Evolutionary conservation across 1,284 basidiomycete genomes (phyloP).

Genomic region (Sparassis latifolia): DNA sequence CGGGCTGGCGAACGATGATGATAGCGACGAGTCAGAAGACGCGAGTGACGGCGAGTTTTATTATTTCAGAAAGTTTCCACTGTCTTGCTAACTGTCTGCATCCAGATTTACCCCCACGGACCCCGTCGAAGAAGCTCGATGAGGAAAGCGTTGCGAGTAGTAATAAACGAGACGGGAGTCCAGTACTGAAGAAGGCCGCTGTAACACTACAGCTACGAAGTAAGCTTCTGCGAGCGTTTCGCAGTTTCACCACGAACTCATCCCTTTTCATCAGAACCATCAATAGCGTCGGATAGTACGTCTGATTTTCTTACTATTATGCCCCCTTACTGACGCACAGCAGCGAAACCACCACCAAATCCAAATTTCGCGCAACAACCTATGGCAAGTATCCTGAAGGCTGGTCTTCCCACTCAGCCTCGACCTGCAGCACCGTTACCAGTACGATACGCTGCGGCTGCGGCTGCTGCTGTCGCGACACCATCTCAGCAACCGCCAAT

Average conservation of each 20-base stretch:
- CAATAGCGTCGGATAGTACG: constrained; percentile 42
- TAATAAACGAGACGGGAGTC: constrained; percentile 72
- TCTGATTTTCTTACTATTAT: constrained; percentile 3
- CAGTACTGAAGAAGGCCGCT: constrained; percentile 68
- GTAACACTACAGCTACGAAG: constrained; percentile 60
- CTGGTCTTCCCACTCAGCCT: constrained; percentile 49
- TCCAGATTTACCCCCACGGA: constrained; percentile 51
- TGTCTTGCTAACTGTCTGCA: constrained; percentile 2
- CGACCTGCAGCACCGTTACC: constrained; percentile 61
- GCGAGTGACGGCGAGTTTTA: constrained; percentile 55
- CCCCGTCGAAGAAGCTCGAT: constrained; percentile 66
- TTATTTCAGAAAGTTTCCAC: background rate
- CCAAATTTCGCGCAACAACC: constrained; percentile 77
- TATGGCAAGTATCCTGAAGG: constrained; percentile 76
- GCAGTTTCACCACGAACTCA: constrained; percentile 2
- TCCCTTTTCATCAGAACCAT: constrained; percentile 32
- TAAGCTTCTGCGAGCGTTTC: constrained; percentile 28
- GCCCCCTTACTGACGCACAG: constrained; percentile 13
- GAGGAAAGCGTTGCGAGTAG: constrained; percentile 66
- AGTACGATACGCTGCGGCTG: constrained; percentile 88
- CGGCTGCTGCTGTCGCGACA: constrained; percentile 74
- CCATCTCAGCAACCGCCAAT: constrained; percentile 20
- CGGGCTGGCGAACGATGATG: constrained; percentile 66
- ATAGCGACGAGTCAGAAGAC: constrained; percentile 68
- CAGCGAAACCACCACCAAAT: constrained; percentile 72